Conservation (phyloP, 768 basidiomycete genomes). For the Russula lepida region DNA sequence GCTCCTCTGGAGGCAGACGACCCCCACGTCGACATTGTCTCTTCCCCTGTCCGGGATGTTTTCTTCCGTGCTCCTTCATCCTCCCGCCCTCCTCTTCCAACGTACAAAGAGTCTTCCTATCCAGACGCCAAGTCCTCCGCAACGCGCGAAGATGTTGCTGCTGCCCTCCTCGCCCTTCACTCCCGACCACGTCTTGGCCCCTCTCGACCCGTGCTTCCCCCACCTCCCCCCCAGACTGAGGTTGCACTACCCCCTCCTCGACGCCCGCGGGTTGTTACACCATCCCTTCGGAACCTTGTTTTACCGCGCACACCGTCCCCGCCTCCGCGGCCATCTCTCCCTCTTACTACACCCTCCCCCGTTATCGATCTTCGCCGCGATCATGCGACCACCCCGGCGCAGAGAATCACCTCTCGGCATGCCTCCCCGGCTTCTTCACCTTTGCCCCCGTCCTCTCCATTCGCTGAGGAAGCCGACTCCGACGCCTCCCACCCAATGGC, state of each 20-base stretch:
- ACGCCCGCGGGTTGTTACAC: conserved; percentile 5
- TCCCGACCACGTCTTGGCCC: conserved; percentile 15
- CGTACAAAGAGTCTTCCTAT: not conserved
- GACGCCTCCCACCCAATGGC: not conserved
- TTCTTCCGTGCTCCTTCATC: conserved; percentile 5
- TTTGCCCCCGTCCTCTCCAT: conserved; percentile 20
- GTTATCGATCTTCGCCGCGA: conserved; percentile 6
- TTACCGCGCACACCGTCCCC: conserved; percentile 8
- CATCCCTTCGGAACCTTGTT: conserved; percentile 14
- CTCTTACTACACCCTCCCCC: not conserved
- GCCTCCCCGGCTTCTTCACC: conserved; percentile 10
- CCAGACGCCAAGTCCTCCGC: not conserved
- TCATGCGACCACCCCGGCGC: not conserved
- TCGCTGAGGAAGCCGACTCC: conserved; percentile 10
- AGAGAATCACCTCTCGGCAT: not conserved
- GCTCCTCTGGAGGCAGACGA: conserved; percentile 15
- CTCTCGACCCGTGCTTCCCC: not conserved
- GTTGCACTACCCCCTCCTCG: not conserved
- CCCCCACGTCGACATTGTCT: conserved; percentile 17
- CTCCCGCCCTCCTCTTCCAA: conserved; percentile 2
- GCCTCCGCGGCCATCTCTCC: conserved; percentile 3
- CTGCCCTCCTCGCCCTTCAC: conserved; percentile 16
- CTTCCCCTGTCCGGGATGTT: conserved; percentile 14
- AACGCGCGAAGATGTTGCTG: conserved; percentile 17
- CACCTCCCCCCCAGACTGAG: not conserved